Evolutionary conservation across 2,329 filamentous ascomycete species (phyloP).

Genomic region (Penicillium sp.): DNA sequence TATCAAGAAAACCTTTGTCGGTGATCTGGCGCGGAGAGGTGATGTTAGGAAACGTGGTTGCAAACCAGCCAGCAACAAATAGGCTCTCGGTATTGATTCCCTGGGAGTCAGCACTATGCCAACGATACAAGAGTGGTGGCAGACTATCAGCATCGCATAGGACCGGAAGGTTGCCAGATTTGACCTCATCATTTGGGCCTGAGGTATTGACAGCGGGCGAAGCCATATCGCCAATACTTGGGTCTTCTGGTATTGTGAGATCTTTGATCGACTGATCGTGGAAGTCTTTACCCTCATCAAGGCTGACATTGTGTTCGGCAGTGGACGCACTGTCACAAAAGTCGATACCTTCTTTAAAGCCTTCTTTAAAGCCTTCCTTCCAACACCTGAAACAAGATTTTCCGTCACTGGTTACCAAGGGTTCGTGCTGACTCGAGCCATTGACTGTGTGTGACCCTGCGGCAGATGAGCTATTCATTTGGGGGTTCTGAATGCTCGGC

Average conservation of each 20-base stretch:
- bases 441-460: neutral
- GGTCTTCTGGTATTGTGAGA: neutral
- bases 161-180: neutral
- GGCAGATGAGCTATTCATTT: neutral
- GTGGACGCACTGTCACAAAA: neutral
- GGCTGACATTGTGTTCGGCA: no score
- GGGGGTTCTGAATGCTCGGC: neutral
- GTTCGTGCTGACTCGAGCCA: neutral
- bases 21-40: constrained; percentile 15
- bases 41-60: constrained; percentile 6
- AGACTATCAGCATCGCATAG: constrained; percentile 5
- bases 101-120: constrained; percentile 32
- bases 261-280: neutral
- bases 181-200: neutral
- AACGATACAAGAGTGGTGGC: constrained; percentile 38
- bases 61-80: constrained; percentile 33
- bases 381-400: constrained; percentile 29
- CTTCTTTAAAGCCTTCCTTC: neutral
- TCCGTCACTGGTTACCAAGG: constrained; percentile 17
- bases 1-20: constrained; percentile 18
- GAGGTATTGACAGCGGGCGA: no score
- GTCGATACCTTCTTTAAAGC: constrained; percentile 1
- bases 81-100: constrained; percentile 31
- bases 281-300: neutral
- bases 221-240: neutral